Conservation (phyloP, 164 flowering plant genomes). For the grape (Vitis vinifera) region DNA sequence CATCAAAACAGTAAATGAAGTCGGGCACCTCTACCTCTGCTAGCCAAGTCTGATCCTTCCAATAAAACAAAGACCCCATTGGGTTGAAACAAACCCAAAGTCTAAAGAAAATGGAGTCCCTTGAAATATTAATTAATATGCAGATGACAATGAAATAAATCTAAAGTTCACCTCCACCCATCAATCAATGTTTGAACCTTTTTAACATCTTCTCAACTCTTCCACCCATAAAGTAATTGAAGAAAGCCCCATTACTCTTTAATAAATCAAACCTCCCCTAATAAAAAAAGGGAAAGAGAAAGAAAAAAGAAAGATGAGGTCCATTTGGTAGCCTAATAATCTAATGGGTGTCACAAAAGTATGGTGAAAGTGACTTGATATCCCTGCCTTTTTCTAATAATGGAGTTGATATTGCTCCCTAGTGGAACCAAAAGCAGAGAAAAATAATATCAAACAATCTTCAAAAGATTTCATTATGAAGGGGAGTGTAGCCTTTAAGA, state of each 20-base stretch:
- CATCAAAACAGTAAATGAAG: no score
- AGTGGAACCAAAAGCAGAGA: conserved; percentile 1
- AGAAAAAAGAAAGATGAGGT: conserved; percentile 13
- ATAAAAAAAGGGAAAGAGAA: conserved; percentile 1
- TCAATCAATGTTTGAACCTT: neutral
- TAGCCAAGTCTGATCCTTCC: no score
- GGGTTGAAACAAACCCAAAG: no score
- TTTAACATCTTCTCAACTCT: neutral
- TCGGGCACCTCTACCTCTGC: no score
- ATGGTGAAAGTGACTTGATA: conserved; percentile 5
- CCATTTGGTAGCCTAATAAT: neutral
- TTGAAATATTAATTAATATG: no score
- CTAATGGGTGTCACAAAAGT: conserved; percentile 6
- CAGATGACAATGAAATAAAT: no score
- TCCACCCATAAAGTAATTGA: conserved; percentile 1
- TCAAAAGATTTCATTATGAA: neutral
- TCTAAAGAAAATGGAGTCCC: no score
- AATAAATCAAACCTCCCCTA: conserved; percentile 3
- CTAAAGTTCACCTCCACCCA: neutral
- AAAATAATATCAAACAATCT: neutral
- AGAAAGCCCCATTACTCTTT: neutral
- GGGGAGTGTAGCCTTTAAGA: no score
- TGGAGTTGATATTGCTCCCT: neutral
- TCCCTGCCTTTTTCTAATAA: neutral
- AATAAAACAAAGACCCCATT: no score